phyloP scores from a whole-genome alignment of 495 filamentous ascomycete genomes.

The Penicillium arizonense region DNA sequence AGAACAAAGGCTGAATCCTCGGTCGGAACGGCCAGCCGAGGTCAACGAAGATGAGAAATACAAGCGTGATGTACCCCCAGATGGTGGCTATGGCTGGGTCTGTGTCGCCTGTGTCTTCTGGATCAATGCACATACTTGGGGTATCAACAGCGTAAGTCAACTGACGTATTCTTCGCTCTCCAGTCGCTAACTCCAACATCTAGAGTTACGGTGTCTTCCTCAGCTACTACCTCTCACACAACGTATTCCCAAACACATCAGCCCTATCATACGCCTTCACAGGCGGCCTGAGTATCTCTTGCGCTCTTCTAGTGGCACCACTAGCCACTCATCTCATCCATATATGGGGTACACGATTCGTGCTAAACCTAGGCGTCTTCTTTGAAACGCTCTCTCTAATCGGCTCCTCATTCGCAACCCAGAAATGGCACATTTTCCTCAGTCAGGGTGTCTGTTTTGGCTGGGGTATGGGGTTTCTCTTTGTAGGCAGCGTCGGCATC shows the following conservation, averaged over 20 bases:
- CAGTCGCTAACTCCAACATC: conserved; percentile 6
- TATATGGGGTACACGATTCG: conserved; percentile 50
- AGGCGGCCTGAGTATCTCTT: conserved; percentile 67
- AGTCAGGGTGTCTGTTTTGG: conserved; percentile 77
- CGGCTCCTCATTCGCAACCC: conserved; percentile 63
- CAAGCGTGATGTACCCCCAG: conserved; percentile 42
- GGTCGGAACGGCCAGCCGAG: conserved; percentile 9
- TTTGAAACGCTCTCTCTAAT: conserved; percentile 62
- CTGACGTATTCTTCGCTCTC: background rate
- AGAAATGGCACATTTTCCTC: conserved; percentile 73
- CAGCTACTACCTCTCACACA: conserved; percentile 62
- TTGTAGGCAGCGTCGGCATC: conserved; percentile 67
- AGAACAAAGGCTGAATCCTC: conserved; percentile 6
- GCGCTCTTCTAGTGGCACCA: conserved; percentile 62
- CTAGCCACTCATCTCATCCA: conserved; percentile 60
- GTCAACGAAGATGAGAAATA: conserved; percentile 28
- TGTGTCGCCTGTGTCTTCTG: conserved; percentile 49
- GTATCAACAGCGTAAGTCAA: conserved; percentile 48
- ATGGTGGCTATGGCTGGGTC: conserved; percentile 58
- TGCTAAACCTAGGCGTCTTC: conserved; percentile 58
- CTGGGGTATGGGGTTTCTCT: conserved; percentile 72
- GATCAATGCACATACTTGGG: conserved; percentile 59
- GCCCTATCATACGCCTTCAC: conserved; percentile 68
- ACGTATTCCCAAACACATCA: conserved; percentile 57
- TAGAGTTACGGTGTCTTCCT: conserved; percentile 68